phyloP scores from a whole-genome alignment of 371 early-diverging fungal genomes.

The Mortierella sp. region DNA sequence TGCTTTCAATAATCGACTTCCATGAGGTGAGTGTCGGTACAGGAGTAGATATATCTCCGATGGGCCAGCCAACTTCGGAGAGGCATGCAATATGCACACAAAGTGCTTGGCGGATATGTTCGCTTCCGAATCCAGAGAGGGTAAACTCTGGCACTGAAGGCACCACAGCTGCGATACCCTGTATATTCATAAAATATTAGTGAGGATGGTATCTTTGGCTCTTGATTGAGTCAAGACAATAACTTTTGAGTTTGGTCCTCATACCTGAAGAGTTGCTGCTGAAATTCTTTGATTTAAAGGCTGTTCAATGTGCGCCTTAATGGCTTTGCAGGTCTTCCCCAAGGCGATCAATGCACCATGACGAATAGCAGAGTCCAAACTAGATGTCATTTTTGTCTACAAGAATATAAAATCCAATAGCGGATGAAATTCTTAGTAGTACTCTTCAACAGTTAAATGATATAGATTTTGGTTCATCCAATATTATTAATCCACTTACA shows the following conservation, averaged over 20 bases:
- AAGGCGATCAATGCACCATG: constrained; percentile 84
- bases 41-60: neutral
- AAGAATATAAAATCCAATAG: neutral
- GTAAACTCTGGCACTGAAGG: constrained; percentile 61
- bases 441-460: neutral
- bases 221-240: neutral
- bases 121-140: constrained; percentile 78
- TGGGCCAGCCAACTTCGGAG: constrained; percentile 59
- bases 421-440: constrained; percentile 1
- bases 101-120: constrained; percentile 68
- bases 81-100: constrained; percentile 47
- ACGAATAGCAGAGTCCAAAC: constrained; percentile 74
- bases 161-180: constrained; percentile 63
- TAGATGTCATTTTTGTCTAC: constrained; percentile 69
- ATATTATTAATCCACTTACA: constrained; percentile 37
- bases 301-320: constrained; percentile 24
- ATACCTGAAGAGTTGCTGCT: constrained; percentile 25
- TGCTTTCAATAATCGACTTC: constrained; percentile 66
- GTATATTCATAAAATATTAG: neutral
- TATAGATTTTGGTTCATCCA: neutral
- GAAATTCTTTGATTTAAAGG: constrained; percentile 35
- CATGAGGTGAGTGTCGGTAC: constrained; percentile 54
- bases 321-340: constrained; percentile 77
- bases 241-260: neutral
- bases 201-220: no score